A percentile compares a stretch with the other conserved stretches of the same genome.
phyloP scores from a whole-genome alignment of 352 stramenopile species.

The Phytophthora meadii region DNA sequence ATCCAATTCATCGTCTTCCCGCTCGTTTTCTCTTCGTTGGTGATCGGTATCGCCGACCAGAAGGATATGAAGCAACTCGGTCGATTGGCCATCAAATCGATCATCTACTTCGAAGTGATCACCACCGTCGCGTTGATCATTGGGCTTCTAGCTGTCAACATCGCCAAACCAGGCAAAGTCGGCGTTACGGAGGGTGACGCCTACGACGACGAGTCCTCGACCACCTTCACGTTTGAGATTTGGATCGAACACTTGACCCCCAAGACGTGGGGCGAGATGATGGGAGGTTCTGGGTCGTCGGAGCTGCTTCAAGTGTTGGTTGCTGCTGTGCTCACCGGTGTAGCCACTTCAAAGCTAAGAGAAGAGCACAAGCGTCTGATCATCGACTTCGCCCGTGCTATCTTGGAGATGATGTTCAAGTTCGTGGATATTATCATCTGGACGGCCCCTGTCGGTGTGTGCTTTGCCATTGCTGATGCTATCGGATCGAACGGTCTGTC shows the following conservation, averaged over 20 bases:
- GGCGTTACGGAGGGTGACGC: constrained; percentile 35
- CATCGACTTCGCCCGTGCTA: constrained; percentile 45
- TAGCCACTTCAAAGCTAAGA: constrained; percentile 41
- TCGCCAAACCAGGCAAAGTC: constrained; percentile 58
- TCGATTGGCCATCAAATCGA: constrained; percentile 57
- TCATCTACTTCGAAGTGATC: constrained; percentile 74
- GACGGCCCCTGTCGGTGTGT: constrained; percentile 63
- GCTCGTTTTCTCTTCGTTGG: constrained; percentile 65
- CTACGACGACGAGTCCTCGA: constrained; percentile 27
- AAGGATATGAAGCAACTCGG: constrained; percentile 68
- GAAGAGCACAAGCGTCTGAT: constrained; percentile 52
- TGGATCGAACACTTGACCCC: constrained; percentile 70
- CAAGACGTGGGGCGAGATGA: constrained; percentile 47
- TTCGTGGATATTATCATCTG: constrained; percentile 75
- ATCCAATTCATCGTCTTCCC: constrained; percentile 42
- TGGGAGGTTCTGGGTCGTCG: too few relatives aligned
- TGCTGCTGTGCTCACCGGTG: constrained; percentile 50
- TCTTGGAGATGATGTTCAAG: constrained; percentile 77
- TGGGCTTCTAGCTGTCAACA: constrained; percentile 57
- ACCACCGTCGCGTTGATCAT: constrained; percentile 57
- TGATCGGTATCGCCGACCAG: constrained; percentile 63
- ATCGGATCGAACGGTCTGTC: constrained; percentile 60
- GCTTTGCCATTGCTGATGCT: constrained; percentile 59
- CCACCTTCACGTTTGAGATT: constrained; percentile 51
- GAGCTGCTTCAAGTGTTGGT: constrained; percentile 65